Evolutionary conservation across 2,329 filamentous ascomycete genomes (phyloP).

Genomic region (Neonectria hederae): DNA sequence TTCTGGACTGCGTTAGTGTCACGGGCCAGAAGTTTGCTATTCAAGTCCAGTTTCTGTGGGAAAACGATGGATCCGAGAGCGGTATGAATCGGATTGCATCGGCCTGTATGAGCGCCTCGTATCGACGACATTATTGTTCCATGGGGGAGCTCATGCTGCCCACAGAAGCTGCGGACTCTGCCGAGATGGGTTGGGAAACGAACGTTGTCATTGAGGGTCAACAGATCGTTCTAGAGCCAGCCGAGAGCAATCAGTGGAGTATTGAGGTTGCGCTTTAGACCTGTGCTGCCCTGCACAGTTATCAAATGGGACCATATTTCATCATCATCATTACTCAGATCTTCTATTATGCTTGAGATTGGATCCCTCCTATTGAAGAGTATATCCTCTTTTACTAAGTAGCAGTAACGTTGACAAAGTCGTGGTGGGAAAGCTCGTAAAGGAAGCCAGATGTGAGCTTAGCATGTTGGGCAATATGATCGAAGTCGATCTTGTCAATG

Average conservation of each 20-base stretch:
- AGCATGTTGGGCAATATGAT: conserved; percentile 73
- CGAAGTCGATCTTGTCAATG: conserved; percentile 73
- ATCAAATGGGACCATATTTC: too few species aligned
- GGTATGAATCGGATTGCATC: background rate
- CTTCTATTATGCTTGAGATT: background rate
- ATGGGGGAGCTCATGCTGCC: conserved; percentile 3
- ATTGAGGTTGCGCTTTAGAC: background rate
- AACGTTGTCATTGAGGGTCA: background rate
- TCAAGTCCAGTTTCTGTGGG: background rate
- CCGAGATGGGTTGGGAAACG: background rate
- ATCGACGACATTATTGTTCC: background rate
- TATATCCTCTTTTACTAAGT: background rate
- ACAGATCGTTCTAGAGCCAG: background rate
- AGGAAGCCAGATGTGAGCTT: conserved; percentile 58
- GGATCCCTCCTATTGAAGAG: too few species aligned
- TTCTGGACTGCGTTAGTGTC: background rate
- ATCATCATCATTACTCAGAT: background rate
- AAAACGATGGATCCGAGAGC: background rate
- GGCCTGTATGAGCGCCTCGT: background rate
- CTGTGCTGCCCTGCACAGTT: background rate
- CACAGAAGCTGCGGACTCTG: background rate
- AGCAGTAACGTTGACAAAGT: background rate
- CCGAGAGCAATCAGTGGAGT: conserved; percentile 5
- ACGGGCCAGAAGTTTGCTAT: background rate
- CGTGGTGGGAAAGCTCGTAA: conserved; percentile 52